phyloP scores from a whole-genome alignment of 2,329 filamentous ascomycete genomes.

The Ophiostoma tasmaniense region DNA sequence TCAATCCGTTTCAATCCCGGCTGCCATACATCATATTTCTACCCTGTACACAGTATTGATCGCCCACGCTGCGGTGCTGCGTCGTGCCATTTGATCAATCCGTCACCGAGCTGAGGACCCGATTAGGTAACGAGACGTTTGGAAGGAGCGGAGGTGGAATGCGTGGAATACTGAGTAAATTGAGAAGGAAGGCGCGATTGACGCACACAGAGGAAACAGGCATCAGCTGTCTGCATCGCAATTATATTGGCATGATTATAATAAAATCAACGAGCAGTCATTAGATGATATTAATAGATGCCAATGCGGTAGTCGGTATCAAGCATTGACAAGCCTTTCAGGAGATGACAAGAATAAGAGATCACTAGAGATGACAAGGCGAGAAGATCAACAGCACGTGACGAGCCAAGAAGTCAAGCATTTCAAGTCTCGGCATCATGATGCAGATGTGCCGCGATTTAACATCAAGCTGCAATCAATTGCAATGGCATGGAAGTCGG shows the following conservation, averaged over 20 bases:
- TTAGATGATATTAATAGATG: neutral
- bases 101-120: conserved; percentile 13
- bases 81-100: conserved; percentile 19
- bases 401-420: neutral
- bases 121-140: neutral
- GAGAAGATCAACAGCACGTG: neutral
- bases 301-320: neutral
- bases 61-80: conserved; percentile 8
- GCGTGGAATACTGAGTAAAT: too few relatives aligned
- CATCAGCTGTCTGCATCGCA: neutral
- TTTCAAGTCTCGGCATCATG: neutral
- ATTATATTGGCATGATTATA: neutral
- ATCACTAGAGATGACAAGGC: neutral
- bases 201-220: neutral
- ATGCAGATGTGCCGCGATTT: neutral
- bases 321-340: neutral
- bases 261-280: neutral
- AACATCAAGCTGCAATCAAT: neutral
- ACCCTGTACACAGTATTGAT: neutral
- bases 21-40: neutral
- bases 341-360: too few relatives aligned
- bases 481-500: too few relatives aligned
- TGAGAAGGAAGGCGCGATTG: neutral
- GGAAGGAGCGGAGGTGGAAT: neutral
- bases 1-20: neutral